Conservation (phyloP, 192 early-diverging fungal genomes). For the Pilobolus umbonatus region DNA sequence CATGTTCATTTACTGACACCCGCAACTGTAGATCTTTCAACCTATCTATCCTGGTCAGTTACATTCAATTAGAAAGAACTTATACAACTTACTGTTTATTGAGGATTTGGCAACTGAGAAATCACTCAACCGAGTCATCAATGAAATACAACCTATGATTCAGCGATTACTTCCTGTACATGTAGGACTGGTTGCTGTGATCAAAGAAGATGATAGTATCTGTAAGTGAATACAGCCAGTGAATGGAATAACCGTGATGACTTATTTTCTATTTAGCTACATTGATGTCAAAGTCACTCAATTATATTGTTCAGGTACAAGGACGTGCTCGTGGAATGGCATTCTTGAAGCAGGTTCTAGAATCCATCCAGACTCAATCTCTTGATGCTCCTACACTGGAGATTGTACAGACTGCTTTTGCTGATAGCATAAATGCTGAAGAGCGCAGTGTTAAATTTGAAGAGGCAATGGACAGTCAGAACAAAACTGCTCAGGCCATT, state of each 20-base stretch:
- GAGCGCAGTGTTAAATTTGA: conserved; percentile 3
- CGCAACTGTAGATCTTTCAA: conserved; percentile 45
- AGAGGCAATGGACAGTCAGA: conserved; percentile 11
- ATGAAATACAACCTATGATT: conserved; percentile 60
- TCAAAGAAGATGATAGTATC: conserved; percentile 36
- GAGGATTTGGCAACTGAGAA: conserved; percentile 61
- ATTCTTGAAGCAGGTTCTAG: conserved; percentile 26
- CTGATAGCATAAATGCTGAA: not conserved
- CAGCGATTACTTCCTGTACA: conserved; percentile 75
- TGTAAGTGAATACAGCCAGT: no score
- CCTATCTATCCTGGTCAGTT: conserved; percentile 68
- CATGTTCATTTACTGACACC: not conserved
- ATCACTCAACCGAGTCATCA: conserved; percentile 52
- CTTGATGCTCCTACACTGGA: not conserved
- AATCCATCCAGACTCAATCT: not conserved
- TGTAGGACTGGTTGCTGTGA: conserved; percentile 77
- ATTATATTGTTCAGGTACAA: conserved; percentile 33
- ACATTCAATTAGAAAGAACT: conserved; percentile 70
- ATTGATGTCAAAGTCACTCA: conserved; percentile 33
- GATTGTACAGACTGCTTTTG: conserved; percentile 2
- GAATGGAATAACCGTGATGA: no score
- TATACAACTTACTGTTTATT: conserved; percentile 68
- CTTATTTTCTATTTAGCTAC: conserved; percentile 31
- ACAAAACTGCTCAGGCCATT: conserved; percentile 10
- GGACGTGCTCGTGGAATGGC: conserved; percentile 23